These are phyloP conservation scores for Chlorella sp. DNA, from an alignment of 139 green algal genomes.

Conservation along the genomic window DNA sequence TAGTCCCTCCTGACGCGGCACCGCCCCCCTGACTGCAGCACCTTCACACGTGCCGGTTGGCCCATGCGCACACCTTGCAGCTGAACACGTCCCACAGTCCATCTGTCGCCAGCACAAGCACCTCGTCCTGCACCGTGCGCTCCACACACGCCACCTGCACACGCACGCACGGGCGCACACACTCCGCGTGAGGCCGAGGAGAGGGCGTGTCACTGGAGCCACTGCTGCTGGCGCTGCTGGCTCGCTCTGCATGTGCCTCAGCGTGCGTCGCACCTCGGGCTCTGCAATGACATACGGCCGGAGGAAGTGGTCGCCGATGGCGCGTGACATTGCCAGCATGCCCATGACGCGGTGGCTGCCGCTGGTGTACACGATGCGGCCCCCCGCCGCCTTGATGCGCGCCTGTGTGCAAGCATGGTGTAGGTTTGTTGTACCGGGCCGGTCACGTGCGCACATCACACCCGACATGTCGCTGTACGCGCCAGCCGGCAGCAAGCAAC, in stretches of 20 bases:
- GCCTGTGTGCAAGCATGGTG: conserved; percentile 11
- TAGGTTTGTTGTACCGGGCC: background rate
- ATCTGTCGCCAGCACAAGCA: conserved; percentile 54
- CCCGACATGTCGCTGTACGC: background rate
- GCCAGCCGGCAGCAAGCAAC: background rate
- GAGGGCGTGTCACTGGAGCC: no score
- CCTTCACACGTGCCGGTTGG: no score
- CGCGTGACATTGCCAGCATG: conserved; percentile 68
- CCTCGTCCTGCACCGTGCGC: conserved; percentile 43
- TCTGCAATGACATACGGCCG: conserved; percentile 53
- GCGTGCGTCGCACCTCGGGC: conserved; percentile 47
- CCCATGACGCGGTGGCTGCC: conserved; percentile 57
- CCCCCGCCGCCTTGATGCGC: conserved; percentile 45
- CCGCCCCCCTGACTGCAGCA: no score
- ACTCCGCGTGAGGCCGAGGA: background rate
- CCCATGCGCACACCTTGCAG: conserved; percentile 21
- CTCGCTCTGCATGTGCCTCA: background rate
- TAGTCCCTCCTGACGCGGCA: no score
- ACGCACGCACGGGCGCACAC: background rate
- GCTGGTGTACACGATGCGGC: conserved; percentile 50
- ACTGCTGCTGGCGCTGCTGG: no score
- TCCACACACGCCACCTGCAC: conserved; percentile 19
- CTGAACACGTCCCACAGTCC: conserved; percentile 39
- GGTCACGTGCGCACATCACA: background rate
- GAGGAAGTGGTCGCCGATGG: conserved; percentile 61